Evolutionary conservation across 176 grass and related monocot species (phyloP).

Genomic region (Oryza glumipatula): DNA sequence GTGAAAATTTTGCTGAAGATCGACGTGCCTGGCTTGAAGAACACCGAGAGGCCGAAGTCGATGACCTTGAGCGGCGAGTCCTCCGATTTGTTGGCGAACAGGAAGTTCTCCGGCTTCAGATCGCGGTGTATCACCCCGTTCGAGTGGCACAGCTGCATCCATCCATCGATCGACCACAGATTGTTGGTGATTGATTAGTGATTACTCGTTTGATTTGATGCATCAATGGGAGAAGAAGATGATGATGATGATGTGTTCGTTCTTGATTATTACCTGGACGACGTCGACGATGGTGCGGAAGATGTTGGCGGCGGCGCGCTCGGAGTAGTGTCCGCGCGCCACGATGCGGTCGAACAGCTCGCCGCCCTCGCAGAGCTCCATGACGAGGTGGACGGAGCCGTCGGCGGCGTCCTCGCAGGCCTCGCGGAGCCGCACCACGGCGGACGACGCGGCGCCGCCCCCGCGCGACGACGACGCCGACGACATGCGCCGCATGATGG

Average conservation of each 20-base stretch:
- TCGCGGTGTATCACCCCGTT: slow-evolving; percentile 82
- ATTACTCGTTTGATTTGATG: neutral
- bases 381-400: slow-evolving; percentile 75
- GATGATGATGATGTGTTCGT: neutral
- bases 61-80: slow-evolving; percentile 81
- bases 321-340: slow-evolving; percentile 69
- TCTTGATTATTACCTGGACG: slow-evolving; percentile 42
- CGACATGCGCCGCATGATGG: slow-evolving; percentile 63
- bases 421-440: slow-evolving; percentile 53
- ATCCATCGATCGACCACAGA: neutral
- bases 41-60: slow-evolving; percentile 94
- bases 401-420: slow-evolving; percentile 56
- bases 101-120: slow-evolving; percentile 91
- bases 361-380: slow-evolving; percentile 94
- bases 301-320: slow-evolving; percentile 69
- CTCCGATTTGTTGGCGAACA: slow-evolving; percentile 69
- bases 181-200: neutral
- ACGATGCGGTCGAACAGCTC: slow-evolving; percentile 94
- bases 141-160: slow-evolving; percentile 62
- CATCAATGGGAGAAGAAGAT: neutral
- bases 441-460: no score
- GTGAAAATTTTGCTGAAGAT: neutral
- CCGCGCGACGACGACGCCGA: slow-evolving; percentile 14
- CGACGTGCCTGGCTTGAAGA: slow-evolving; percentile 61
- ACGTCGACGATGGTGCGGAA: slow-evolving; percentile 78